These are phyloP conservation scores for Luzula sylvatica DNA, from an alignment of 176 grass and related monocot species.

Conservation along the genomic window DNA sequence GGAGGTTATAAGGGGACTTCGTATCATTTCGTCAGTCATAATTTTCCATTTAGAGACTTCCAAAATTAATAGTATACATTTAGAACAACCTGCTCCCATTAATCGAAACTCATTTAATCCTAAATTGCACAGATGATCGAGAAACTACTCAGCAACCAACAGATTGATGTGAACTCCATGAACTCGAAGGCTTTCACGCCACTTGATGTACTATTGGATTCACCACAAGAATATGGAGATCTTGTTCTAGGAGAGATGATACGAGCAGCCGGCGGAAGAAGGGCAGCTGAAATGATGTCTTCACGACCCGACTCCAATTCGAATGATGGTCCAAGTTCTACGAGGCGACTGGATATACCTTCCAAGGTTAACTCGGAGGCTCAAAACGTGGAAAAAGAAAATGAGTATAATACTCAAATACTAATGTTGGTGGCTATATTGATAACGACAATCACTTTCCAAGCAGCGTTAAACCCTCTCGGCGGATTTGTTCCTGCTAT, in stretches of 20 bases:
- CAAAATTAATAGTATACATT: too few relatives aligned
- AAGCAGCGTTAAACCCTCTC: slow-evolving; percentile 3
- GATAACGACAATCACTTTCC: slow-evolving; percentile 13
- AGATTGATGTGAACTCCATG: neutral
- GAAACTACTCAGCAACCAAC: neutral
- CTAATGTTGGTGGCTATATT: slow-evolving; percentile 23
- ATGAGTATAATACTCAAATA: neutral
- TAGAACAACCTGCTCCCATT: too few relatives aligned
- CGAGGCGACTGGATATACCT: neutral
- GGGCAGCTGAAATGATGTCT: neutral
- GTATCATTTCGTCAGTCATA: too few relatives aligned
- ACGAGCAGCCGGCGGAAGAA: neutral
- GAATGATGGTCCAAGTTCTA: neutral
- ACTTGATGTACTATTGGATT: slow-evolving; percentile 14
- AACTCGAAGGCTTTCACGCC: slow-evolving; percentile 10
- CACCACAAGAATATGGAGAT: neutral
- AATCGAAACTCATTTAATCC: too few relatives aligned
- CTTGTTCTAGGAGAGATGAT: neutral
- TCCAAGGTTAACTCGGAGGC: neutral
- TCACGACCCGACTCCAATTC: neutral
- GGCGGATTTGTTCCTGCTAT: slow-evolving; percentile 3
- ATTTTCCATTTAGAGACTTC: too few relatives aligned
- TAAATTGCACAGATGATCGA: neutral
- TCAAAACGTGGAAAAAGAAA: neutral
- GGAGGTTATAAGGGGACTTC: too few relatives aligned